Percentiles rank a stretch among this genome's conserved stretches.
Conservation (phyloP, 2,329 filamentous ascomycete species). For the Diplodia corticola region DNA sequence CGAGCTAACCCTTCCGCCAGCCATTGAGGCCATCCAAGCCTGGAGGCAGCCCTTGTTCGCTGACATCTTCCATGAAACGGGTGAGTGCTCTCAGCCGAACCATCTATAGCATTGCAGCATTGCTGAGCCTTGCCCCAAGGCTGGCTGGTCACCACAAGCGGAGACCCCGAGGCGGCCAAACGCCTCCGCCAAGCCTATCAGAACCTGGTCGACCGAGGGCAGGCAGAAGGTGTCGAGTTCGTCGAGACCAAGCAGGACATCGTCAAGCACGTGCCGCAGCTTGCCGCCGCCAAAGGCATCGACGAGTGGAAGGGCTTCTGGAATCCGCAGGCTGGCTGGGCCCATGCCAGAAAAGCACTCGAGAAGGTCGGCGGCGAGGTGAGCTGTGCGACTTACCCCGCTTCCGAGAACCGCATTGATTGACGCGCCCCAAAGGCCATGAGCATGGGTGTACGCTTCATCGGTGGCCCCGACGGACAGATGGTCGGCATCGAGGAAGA, state of each 20-base stretch:
- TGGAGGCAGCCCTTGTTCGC: slow-evolving; percentile 25
- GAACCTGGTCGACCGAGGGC: slow-evolving; percentile 20
- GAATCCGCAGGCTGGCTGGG: slow-evolving; percentile 30
- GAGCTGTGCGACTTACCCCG: slow-evolving; percentile 29
- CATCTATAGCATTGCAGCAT: neutral
- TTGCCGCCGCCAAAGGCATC: slow-evolving; percentile 20
- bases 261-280: slow-evolving; percentile 23
- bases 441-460: slow-evolving; percentile 25
- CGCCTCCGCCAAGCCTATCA: slow-evolving; percentile 25
- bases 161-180: slow-evolving; percentile 24
- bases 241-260: slow-evolving; percentile 23
- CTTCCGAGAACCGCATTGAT: neutral
- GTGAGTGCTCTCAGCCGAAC: neutral
- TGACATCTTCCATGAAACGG: slow-evolving; percentile 24
- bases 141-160: slow-evolving; percentile 25
- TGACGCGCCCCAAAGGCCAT: slow-evolving; percentile 14
- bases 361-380: slow-evolving; percentile 24
- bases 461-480: slow-evolving; percentile 25
- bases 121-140: slow-evolving; percentile 18
- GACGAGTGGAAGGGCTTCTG: slow-evolving; percentile 29
- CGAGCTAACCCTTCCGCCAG: neutral
- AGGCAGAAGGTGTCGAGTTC: slow-evolving; percentile 24
- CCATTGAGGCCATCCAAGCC: slow-evolving; percentile 26
- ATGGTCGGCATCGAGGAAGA: slow-evolving; percentile 24
- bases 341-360: slow-evolving; percentile 24